Evolutionary conservation across 2,329 filamentous ascomycete genomes (phyloP).

Genomic region (Xenoacremonium recifei): DNA sequence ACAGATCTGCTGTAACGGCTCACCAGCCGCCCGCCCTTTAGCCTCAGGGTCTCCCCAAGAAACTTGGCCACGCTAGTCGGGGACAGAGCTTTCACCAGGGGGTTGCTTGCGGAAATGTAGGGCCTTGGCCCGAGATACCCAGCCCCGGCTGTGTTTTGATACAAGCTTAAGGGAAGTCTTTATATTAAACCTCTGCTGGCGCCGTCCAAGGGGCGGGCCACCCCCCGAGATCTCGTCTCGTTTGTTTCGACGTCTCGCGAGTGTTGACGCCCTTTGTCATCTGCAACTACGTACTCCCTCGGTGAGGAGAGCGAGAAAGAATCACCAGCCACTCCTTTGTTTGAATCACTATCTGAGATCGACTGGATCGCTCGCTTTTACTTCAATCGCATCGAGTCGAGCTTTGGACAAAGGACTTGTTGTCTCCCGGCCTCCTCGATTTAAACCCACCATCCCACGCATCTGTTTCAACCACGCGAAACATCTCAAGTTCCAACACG

Average conservation of each 20-base stretch:
- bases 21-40: slow-evolving; percentile 6
- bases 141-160: too few relatives aligned
- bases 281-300: slow-evolving; percentile 13
- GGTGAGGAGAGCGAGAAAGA: slow-evolving; percentile 3
- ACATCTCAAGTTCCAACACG: background rate
- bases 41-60: slow-evolving; percentile 7
- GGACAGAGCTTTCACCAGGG: too few relatives aligned
- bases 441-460: background rate
- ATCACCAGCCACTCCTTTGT: slow-evolving; percentile 20
- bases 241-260: slow-evolving; percentile 13
- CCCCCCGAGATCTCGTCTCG: background rate
- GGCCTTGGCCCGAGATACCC: too few relatives aligned
- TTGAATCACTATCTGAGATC: slow-evolving; percentile 13
- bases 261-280: slow-evolving; percentile 12
- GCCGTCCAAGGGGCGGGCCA: background rate
- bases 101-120: too few relatives aligned
- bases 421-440: too few relatives aligned
- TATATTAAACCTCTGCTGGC: too few relatives aligned
- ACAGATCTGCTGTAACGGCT: slow-evolving; percentile 25
- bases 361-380: slow-evolving; percentile 12
- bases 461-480: background rate
- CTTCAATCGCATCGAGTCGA: too few relatives aligned
- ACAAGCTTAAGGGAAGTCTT: too few relatives aligned
- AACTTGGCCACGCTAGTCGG: slow-evolving; percentile 13
- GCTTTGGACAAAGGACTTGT: too few relatives aligned